Base-by-base conservation (phyloP, 768 basidiomycete genomes). In the Tylopilus cervinicoccineus region DNA sequence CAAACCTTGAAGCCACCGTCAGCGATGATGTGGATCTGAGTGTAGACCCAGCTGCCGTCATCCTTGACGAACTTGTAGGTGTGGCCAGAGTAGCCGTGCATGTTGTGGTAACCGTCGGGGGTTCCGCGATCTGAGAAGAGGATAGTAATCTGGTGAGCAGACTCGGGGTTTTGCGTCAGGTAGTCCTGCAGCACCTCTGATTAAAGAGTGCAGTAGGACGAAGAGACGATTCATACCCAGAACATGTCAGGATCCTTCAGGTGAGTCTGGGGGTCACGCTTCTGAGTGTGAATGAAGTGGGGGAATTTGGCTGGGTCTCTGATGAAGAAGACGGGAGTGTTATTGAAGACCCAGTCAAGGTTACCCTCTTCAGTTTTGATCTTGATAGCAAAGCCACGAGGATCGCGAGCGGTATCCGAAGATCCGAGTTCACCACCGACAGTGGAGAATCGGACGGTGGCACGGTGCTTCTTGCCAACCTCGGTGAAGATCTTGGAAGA, bases 71-170 rank as follows among this genome's bases (percentile, higher is more conserved):
- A 82, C 67, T 93, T 89, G 77, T 77, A 90, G 27, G 93, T 86
- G 77, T 96, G 92, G 14, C 94, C 90, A 42, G 88, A 89, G 76
- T 93, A 96, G 3, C 93, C 94, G 70, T 97, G 90, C 82, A 83
- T 75, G 52, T 84, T 74, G 70, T 88, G 83, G 72, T 73, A 93
- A n/a, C 81, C 93, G 69, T 84, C 85, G 52, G 95, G 94, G 47
- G 92, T 96, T 39, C 91, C 86, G 60, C 94, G 89, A 70, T 97
- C 94, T n/a, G 88, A 88, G 74, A 96, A 86, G 50, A 91, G 77
- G 66, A 94, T 94, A 79, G 89, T 76, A 60, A 90, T 73, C 70
- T 92, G 89, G 67, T 92, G 88, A 50, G 87, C 88, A 17, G 90
- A 88, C 72, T 93, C 89, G 10, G 89, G 87, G 71, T 90, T 91